Conservation (phyloP, 1,139 yeast species). For the Casaregolazyma lundiana region DNA sequence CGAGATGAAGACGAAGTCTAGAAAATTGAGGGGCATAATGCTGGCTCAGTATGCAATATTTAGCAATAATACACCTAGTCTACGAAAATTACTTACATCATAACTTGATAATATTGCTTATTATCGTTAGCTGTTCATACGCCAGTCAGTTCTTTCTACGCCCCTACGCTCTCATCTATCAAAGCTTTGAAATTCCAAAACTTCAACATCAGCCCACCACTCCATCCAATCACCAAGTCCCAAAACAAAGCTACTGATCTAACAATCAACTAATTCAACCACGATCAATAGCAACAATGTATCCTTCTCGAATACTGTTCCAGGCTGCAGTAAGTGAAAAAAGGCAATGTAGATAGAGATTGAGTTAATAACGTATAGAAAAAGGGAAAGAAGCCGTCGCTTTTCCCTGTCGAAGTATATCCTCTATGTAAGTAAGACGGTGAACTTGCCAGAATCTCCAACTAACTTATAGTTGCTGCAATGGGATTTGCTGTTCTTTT, state of each 20-base stretch:
- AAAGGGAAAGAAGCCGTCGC: constrained; percentile 16
- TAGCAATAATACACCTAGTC: no score
- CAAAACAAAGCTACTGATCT: no score
- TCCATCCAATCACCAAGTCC: constrained; percentile 47
- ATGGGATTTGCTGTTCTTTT: constrained; percentile 29
- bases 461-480: constrained; percentile 24
- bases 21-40: no score
- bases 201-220: neutral
- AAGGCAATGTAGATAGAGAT: no score
- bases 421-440: constrained; percentile 29
- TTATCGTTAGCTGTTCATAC: no score
- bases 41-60: no score
- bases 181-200: neutral
- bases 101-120: no score
- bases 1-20: no score
- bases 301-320: constrained; percentile 25
- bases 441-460: neutral
- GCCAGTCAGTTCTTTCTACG: no score
- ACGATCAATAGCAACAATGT: constrained; percentile 17
- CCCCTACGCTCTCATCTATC: no score
- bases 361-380: constrained; percentile 2
- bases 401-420: constrained; percentile 30
- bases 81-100: no score
- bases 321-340: constrained; percentile 27
- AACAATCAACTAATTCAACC: constrained; percentile 21